Evolutionary conservation across 2,329 filamentous ascomycete species (phyloP), one percentile per base, ranked within the genome.

Genomic region (Elsinoe necatrix): DNA sequence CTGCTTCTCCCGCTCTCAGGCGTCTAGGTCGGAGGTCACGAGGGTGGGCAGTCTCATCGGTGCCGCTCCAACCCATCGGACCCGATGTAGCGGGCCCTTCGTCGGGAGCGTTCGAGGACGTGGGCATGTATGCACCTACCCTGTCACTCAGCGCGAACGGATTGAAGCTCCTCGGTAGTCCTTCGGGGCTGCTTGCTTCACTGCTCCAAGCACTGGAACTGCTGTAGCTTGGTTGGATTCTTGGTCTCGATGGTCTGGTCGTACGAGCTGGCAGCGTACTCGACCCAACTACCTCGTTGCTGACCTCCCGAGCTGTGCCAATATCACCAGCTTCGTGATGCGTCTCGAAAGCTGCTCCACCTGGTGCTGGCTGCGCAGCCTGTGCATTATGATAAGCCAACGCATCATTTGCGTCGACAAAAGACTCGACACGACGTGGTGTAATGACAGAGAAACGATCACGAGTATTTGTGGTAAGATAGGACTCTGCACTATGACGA

Each of bases 341-440:
- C 1, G 54, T 56, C 41, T 78, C 77, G 50, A 62, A 66, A 45
- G 60, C 63, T 16, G 73, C 72, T 29, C 73, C 75, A 56, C 74
- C 73, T 11, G 73, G 71, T 20, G 73, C 73, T 57, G 67, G 67
- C 60, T 77, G 71, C 31, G 67, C 64, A 56, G 72, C 64, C 66
- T 86, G 86, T 1, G 84, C 83, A 64, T 87, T 79, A 64, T 83
- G 79, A 66, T 90, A 88, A 65, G 89, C 86, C 61, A 79, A 80
- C 34, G 82, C 80, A 65, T 92, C 87, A 67, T 93, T 87, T 5
- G 86, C 83, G 4, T 61, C 65, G 81, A 95, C 87, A 64, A 92
- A 81, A 64, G 80, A 86, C 64, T 91, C 86, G 48, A 90, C 82
- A 41, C 81, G 77, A 11, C 81, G 79, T 0, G 86, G 86, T 66